Evolutionary conservation across 148 eudicot species (phyloP).

Genomic region (Vaccinium macrocarpon): DNA sequence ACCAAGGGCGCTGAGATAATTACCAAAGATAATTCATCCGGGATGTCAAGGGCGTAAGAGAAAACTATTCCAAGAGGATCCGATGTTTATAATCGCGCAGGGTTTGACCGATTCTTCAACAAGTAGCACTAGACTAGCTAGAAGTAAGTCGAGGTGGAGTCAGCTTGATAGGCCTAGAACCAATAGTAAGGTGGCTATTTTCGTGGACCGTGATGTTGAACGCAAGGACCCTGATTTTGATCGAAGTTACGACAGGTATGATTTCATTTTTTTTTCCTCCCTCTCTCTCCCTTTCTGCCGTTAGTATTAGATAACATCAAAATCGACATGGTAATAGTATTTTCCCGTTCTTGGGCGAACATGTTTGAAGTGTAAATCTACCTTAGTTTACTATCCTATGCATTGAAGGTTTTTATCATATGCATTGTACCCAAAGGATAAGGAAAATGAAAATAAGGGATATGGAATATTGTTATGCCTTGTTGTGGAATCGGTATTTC

Average conservation of each 20-base stretch:
- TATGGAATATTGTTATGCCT: not conserved
- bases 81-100: slow-evolving; percentile 50
- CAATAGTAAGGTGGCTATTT: slow-evolving; percentile 79
- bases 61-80: slow-evolving; percentile 40
- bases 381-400: not conserved
- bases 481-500: not conserved
- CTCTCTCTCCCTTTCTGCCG: not conserved
- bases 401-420: not conserved
- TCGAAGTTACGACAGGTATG: slow-evolving; percentile 90
- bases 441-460: not conserved
- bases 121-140: slow-evolving; percentile 69
- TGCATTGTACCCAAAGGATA: not conserved
- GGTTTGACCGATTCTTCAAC: slow-evolving; percentile 48
- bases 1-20: slow-evolving; percentile 46
- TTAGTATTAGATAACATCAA: not conserved
- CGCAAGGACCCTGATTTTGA: slow-evolving; percentile 96
- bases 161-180: slow-evolving; percentile 66
- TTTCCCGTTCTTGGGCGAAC: not conserved
- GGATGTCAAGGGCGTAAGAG: slow-evolving; percentile 48
- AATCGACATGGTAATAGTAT: not conserved
- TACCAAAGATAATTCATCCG: slow-evolving; percentile 40
- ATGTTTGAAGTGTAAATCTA: not conserved
- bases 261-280: not conserved
- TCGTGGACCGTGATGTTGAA: slow-evolving; percentile 86
- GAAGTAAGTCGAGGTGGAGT: slow-evolving; percentile 69